These are phyloP conservation scores for Anisodus tanguticus DNA, from an alignment of 257 asterid species.

Conservation along the genomic window DNA sequence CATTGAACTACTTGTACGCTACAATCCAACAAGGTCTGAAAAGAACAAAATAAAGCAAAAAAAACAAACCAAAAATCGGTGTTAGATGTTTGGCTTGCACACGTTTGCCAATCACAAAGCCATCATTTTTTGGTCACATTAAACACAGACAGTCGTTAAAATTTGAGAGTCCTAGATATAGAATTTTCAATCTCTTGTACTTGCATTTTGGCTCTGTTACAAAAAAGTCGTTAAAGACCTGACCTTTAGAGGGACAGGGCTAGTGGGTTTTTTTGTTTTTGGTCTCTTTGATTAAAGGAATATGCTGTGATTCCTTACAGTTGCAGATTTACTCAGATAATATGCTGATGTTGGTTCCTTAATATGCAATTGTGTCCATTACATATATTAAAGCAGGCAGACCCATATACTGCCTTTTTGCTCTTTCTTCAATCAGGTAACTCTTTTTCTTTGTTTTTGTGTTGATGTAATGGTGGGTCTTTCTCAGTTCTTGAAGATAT, in stretches of 20 bases:
- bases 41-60: neutral
- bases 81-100: neutral
- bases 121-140: neutral
- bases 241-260: neutral
- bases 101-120: neutral
- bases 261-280: neutral
- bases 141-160: neutral
- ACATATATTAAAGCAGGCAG: conserved; percentile 9
- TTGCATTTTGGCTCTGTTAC: neutral
- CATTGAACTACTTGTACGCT: neutral
- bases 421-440: conserved; percentile 38
- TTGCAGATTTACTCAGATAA: conserved; percentile 2
- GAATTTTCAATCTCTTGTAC: neutral
- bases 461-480: neutral
- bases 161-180: neutral
- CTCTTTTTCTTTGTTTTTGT: neutral
- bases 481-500: neutral
- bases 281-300: conserved; percentile 28
- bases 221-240: neutral
- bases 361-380: neutral
- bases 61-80: neutral
- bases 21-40: neutral
- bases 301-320: neutral
- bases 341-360: conserved; percentile 35
- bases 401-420: conserved; percentile 31